Conservation (phyloP, 805 yeast species). For the Naumovozyma baii region DNA sequence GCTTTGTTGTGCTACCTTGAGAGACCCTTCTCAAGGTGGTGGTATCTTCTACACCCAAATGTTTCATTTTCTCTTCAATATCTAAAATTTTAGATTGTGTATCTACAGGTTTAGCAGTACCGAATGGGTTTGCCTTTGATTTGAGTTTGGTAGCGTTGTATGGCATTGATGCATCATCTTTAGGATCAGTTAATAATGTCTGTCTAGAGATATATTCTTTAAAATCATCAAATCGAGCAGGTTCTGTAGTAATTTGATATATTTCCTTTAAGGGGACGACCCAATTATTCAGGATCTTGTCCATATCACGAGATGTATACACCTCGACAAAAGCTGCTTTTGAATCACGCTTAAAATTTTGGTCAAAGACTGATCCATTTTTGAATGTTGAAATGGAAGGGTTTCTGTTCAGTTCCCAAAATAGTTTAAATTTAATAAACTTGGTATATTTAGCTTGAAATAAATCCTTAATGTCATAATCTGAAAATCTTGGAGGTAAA, state of each 20-base stretch:
- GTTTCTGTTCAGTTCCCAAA: constrained; percentile 50
- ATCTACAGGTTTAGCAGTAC: constrained; percentile 80
- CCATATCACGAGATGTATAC: constrained; percentile 33
- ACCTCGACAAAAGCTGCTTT: constrained; percentile 39
- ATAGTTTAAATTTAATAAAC: constrained; percentile 49
- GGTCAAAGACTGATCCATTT: constrained; percentile 43
- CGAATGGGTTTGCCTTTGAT: constrained; percentile 56
- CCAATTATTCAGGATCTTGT: constrained; percentile 28
- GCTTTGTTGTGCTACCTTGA: constrained; percentile 11
- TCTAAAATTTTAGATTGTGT: constrained; percentile 55
- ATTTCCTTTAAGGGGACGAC: constrained; percentile 29
- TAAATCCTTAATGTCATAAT: constrained; percentile 44
- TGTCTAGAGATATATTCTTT: constrained; percentile 26
- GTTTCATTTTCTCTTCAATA: constrained; percentile 41
- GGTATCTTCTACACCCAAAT: constrained; percentile 39
- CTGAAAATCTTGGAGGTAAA: constrained; percentile 46
- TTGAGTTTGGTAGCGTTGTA: constrained; percentile 3
- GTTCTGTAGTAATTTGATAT: constrained; percentile 27
- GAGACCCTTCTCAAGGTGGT: constrained; percentile 24
- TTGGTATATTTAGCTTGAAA: constrained; percentile 54
- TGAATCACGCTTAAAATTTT: constrained; percentile 48
- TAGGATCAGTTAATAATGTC: constrained; percentile 19
- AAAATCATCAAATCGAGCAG: constrained; percentile 35
- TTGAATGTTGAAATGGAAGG: constrained; percentile 55
- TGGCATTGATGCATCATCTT: constrained; percentile 20